phyloP scores from a whole-genome alignment of 805 yeast species.

The Wickerhamiella azymoides region DNA sequence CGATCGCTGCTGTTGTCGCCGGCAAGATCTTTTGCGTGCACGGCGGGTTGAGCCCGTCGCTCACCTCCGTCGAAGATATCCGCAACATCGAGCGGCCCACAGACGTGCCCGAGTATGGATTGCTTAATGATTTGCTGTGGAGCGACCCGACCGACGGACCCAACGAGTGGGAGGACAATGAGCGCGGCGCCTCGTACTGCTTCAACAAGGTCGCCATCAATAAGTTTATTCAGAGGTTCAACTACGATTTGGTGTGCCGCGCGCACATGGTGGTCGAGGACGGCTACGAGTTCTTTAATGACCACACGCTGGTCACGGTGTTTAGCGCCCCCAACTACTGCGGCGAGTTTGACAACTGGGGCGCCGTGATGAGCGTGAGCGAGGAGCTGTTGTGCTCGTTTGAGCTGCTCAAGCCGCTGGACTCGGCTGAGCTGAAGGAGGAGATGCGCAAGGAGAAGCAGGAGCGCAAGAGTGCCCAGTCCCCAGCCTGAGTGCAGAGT shows the following conservation, averaged over 20 bases:
- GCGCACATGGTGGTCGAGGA: slow-evolving; percentile 85
- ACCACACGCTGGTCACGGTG: slow-evolving; percentile 55
- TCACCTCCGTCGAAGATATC: slow-evolving; percentile 61
- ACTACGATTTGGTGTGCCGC: slow-evolving; percentile 67
- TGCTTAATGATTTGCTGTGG: slow-evolving; percentile 67
- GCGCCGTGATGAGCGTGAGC: slow-evolving; percentile 94
- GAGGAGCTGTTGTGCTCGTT: slow-evolving; percentile 87
- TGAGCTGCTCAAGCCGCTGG: slow-evolving; percentile 87
- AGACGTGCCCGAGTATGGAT: slow-evolving; percentile 73
- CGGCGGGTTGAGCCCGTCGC: slow-evolving; percentile 69
- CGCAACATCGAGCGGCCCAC: slow-evolving; percentile 66
- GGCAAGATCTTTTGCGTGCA: slow-evolving; percentile 88
- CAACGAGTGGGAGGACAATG: slow-evolving; percentile 81
- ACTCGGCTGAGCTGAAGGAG: slow-evolving; percentile 81
- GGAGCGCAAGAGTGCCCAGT: slow-evolving; percentile 42
- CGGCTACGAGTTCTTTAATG: slow-evolving; percentile 66
- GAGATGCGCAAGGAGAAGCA: slow-evolving; percentile 89
- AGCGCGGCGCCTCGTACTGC: slow-evolving; percentile 71
- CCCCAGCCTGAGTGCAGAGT: not conserved
- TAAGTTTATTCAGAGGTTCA: slow-evolving; percentile 58
- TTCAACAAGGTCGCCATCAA: slow-evolving; percentile 68
- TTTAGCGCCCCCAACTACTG: slow-evolving; percentile 67
- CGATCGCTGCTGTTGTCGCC: slow-evolving; percentile 90
- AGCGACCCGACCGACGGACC: slow-evolving; percentile 73
- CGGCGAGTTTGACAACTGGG: slow-evolving; percentile 88